Base-by-base conservation (phyloP, 2,329 filamentous ascomycete species). In the Emergomyces pasteurianus region DNA sequence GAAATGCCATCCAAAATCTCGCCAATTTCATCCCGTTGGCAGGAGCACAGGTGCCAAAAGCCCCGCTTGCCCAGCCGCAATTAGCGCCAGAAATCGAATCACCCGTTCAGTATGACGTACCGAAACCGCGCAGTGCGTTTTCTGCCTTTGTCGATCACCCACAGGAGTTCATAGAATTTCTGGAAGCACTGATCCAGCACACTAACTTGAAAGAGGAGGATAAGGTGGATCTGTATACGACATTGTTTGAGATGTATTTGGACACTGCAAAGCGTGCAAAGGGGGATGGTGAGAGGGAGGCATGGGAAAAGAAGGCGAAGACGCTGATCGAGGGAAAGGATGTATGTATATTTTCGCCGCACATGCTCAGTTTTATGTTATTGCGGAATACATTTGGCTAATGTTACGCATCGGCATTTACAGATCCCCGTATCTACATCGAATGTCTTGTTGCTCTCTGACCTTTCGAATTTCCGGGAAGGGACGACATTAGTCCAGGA, bases 171-270 rank as follows among this genome's bases (percentile, higher is more conserved):
- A 92, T 97, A 64, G 79, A 85, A 18, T 99, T 99, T 71, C 80
- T 99, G 0, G 92, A 99, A 74, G 90, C 91, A 5, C 92, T 92
- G 63, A 82, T 95, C 5, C 78, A 86, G 57, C 86, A 91, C 61
- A 79, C 85, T 23, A 81, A 83, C 26, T 74, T 95, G n/a, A 85
- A 84, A 23, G 80, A 88, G 42, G 81, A 85, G 9, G 89, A 96
- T 70, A 88, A 86, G 64, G 83, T 87, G 1, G 95, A 99, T 72
- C 80, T 99, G 18, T 94, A 94, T 70, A 97, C 92, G 0, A 96
- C 95, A 0, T 74, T 99, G 16, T 97, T 99, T 70, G 95, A 99
- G 73, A 97, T 99, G 88, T 99, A 97, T 70, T 79, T 99, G 9
- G 89, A 95, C 73, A 94, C 91, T 67, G 89, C 92, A 26, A 88